Percentiles rank a stretch among this genome's conserved stretches.
Conservation (phyloP, 441 rosid species). For the Erodium moschatum region DNA sequence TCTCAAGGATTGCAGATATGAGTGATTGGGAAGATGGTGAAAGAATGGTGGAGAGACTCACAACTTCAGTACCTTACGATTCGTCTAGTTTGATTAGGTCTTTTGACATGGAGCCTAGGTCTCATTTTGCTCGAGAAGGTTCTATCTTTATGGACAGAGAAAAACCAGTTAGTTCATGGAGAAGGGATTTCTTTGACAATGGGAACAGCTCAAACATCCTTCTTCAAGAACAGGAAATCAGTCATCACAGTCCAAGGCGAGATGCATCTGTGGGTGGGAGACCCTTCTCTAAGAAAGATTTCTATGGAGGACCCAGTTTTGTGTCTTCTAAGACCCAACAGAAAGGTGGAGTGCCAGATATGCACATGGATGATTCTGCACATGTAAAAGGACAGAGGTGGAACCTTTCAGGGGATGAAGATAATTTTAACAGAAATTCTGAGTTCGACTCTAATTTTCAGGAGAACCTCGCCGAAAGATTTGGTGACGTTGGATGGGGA, state of each 20-base stretch:
- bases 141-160: slow-evolving; percentile 46
- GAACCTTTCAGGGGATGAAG: slow-evolving; percentile 62
- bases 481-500: slow-evolving; percentile 66
- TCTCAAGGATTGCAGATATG: slow-evolving; percentile 34
- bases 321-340: slow-evolving; percentile 35
- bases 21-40: slow-evolving; percentile 87
- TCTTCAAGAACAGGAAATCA: slow-evolving; percentile 45
- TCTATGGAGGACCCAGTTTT: slow-evolving; percentile 48
- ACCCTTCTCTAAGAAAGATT: slow-evolving; percentile 51
- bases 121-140: slow-evolving; percentile 51
- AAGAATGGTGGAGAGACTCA: slow-evolving; percentile 81
- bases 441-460: slow-evolving; percentile 62
- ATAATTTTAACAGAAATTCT: slow-evolving; percentile 43
- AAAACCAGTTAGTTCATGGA: slow-evolving; percentile 52
- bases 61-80: slow-evolving; percentile 65
- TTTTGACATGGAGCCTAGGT: slow-evolving; percentile 38
- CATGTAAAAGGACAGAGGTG: slow-evolving; percentile 53
- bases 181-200: slow-evolving; percentile 58
- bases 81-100: slow-evolving; percentile 46
- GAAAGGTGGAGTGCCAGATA: slow-evolving; percentile 51
- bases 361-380: slow-evolving; percentile 41
- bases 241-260: slow-evolving; percentile 42
- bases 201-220: slow-evolving; percentile 43
- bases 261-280: slow-evolving; percentile 43
- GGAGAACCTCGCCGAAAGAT: slow-evolving; percentile 55